Conservation (phyloP, 192 early-diverging fungal species). For the Coemansia umbellata region DNA sequence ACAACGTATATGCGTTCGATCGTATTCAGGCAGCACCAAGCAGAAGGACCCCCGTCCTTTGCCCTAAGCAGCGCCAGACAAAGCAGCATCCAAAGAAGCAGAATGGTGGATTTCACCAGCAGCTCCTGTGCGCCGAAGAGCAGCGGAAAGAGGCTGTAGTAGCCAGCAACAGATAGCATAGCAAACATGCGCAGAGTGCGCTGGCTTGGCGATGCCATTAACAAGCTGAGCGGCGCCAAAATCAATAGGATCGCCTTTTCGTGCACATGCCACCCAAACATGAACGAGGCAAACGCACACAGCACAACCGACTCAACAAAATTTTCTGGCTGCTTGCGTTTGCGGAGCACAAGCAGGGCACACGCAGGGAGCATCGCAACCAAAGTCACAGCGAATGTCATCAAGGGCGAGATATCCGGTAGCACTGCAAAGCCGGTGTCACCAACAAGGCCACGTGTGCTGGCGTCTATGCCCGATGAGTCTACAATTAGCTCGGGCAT, state of each 20-base stretch:
- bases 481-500: not conserved
- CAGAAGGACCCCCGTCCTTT: conserved; percentile 3
- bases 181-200: conserved; percentile 38
- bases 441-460: conserved; percentile 89
- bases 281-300: conserved; percentile 80
- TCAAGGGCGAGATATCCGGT: conserved; percentile 63
- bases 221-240: conserved; percentile 43
- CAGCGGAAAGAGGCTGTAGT: conserved; percentile 48
- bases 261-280: conserved; percentile 99
- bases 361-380: conserved; percentile 56
- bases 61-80: conserved; percentile 22
- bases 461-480: conserved; percentile 36
- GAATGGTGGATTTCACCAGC: conserved; percentile 19
- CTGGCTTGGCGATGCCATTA: conserved; percentile 24
- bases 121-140: conserved; percentile 48
- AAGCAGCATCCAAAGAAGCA: conserved; percentile 31
- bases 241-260: conserved; percentile 92
- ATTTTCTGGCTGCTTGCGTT: conserved; percentile 39
- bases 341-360: conserved; percentile 22
- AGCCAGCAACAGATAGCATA: conserved; percentile 33
- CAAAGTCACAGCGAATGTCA: conserved; percentile 73
- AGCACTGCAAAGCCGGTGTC: conserved; percentile 80
- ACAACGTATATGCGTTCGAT: conserved; percentile 23
- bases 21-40: conserved; percentile 29
- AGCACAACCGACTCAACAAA: conserved; percentile 72